Conservation (phyloP, 441 rosid genomes). For the Pelargonium australe region DNA sequence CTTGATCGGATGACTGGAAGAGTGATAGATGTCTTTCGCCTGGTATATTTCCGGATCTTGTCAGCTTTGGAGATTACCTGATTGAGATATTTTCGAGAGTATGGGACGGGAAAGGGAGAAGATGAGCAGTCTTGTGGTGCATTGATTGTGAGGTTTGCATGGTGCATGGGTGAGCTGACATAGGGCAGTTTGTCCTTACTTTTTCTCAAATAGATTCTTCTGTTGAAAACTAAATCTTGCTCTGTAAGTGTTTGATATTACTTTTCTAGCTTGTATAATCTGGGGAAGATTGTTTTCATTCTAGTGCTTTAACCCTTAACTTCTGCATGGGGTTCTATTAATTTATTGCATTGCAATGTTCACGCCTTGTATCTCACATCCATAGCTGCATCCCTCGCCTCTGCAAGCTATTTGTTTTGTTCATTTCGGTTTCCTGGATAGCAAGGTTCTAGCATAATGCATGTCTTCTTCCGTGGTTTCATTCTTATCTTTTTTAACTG, state of each 20-base stretch:
- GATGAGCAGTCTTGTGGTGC: too few species aligned
- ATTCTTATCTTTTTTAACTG: neutral
- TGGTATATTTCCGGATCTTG: too few species aligned
- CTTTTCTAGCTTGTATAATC: neutral
- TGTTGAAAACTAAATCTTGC: neutral
- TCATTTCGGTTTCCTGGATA: neutral
- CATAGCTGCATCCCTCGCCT: neutral
- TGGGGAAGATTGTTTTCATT: neutral
- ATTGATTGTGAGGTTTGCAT: too few species aligned
- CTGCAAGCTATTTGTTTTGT: neutral
- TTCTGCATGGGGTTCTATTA: neutral
- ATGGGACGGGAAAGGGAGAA: too few species aligned
- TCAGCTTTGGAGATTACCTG: too few species aligned
- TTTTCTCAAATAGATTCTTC: neutral
- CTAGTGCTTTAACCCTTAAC: neutral
- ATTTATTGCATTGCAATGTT: neutral
- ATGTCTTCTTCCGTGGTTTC: conserved; percentile 6
- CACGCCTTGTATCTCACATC: conserved; percentile 4
- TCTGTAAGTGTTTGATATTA: neutral
- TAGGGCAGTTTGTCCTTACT: neutral
- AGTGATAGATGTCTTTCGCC: too few species aligned
- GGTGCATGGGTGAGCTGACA: neutral
- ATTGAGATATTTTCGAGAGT: too few species aligned
- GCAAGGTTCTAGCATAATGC: conserved; percentile 2
- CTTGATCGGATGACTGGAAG: too few species aligned